Base-by-base conservation (phyloP, 1,284 basidiomycete species). In the Ceratobasidium papillatum region DNA sequence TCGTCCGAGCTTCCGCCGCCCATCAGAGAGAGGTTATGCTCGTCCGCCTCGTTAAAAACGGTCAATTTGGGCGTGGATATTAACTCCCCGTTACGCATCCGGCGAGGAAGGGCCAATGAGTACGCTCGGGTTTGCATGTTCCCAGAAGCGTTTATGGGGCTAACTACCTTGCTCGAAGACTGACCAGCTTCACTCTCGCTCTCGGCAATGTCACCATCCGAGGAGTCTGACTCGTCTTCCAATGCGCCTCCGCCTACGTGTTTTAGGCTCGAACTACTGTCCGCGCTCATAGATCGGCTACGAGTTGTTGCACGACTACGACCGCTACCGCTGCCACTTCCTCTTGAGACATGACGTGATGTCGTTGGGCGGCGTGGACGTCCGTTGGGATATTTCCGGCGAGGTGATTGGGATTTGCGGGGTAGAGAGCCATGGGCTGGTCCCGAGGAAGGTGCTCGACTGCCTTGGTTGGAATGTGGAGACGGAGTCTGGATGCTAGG, bases 191-290 rank as follows among this genome's bases (percentile, higher is more conserved):
- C 75, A 36, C 19, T 43, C 32, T 52, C 64, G 41, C 65, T 68
- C 38, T 52, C 11, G 74, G 81, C 75, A 2, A 82, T 78, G 19
- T 81, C 81, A 4, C 83, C 83, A 81, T 92, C 91, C 0, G 90
- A 92, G 2, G 71, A 72, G 17, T 75, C 74, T n/a, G 74, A 75
- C 9, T 64, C 61, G 79, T 92, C 91, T 76, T 91, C 89, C 11
- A 94, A 81, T 1, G 90, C 90, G 27, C 92, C 91, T 78, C 93
- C 92, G 12, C 92, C 92, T 1, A 91, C 87, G 77, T 92, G 87
- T 1, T 73, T 76, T 0, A 72, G 58, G 32, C 69, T 72, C 27
- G 69, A 72, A 9, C 62, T 71, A 32, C 74, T 76, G 22, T 66
- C 68, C 25, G 54, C 62, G 34, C 75, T 71, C 43, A 59, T 32